Base-by-base conservation (phyloP, 2,329 filamentous ascomycete genomes). In the Calonectria crousiana region DNA sequence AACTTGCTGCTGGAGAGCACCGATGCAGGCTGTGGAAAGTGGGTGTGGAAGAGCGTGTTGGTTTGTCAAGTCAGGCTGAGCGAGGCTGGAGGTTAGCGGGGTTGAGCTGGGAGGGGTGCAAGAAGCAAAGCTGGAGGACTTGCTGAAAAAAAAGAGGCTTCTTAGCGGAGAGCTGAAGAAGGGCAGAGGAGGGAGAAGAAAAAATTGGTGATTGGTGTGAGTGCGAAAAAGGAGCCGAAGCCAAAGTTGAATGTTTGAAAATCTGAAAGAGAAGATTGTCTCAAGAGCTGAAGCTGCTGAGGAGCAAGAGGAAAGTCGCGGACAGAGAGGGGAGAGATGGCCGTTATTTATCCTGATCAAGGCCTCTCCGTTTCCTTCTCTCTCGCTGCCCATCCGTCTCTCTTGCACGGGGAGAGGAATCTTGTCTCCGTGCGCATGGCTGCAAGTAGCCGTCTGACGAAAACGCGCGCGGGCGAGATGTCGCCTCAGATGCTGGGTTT, bases 401-500 rank as follows among this genome's bases (percentile, higher is more conserved):
- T 36, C 32, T n/a, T 23, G 20, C 34, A 62, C 23, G 34, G 38
- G 26, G 20, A 53, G 30, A 56, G 34, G 6, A 23, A 20, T 20
- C 11, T 28, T 62, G 11, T 30, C 23, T 36, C 36, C 32, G 56
- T 38, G n/a, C 44, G 44, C 34, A 41, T 41, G 38, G 36, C 56
- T 62, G 56, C 56, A 62, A 26, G 56, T 62, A 62, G 56, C n/a
- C 56, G 56, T 62, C 36, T 23, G 56, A 62, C 34, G 56, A 38
- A 62, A 62, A 62, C 23, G 56, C 36, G 34, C 36, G 56, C n/a
- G 36, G 36, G 14, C 13, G 34, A 23, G 14, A 23, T 41, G 38
- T 62, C 34, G 56, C 23, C 56, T 41, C 26, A 23, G 34, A 6
- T 11, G 36, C n/a, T 62, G 34, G 36, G 34, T 38, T 36, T 44